phyloP scores from a whole-genome alignment of 441 rosid species.

The Syzygium malaccense region DNA sequence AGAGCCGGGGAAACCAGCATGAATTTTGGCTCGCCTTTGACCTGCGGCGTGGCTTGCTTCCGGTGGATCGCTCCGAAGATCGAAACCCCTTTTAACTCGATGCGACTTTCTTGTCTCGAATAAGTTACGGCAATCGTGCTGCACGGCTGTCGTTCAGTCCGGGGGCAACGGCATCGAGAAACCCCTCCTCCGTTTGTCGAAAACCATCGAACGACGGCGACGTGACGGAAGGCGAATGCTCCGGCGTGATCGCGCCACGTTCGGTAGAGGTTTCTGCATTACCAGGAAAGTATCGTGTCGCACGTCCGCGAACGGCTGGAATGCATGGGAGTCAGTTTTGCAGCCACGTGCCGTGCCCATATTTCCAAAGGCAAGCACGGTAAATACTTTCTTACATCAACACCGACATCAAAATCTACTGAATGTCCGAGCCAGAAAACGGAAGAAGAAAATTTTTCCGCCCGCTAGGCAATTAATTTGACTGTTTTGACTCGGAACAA shows the following conservation, averaged over 20 bases:
- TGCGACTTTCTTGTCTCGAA: not conserved
- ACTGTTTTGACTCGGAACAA: not conserved
- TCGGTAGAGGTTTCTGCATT: not conserved
- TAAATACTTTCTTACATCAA: not conserved
- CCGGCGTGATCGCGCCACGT: rapidly evolving
- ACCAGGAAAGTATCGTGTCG: rapidly evolving
- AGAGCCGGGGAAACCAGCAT: rapidly evolving
- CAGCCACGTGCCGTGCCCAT: too few species aligned
- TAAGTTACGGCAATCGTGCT: not conserved
- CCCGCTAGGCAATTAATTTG: not conserved
- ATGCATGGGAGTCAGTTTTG: not conserved
- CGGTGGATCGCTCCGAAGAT: not conserved
- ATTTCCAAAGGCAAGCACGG: too few species aligned
- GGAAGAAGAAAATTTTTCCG: not conserved
- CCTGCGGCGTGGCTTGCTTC: not conserved
- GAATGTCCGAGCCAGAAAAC: not conserved
- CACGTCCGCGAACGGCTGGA: not conserved
- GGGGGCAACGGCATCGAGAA: not conserved
- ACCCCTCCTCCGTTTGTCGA: not conserved
- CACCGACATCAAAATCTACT: not conserved
- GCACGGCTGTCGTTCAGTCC: not conserved
- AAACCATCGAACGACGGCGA: not conserved
- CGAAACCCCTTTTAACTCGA: too few species aligned
- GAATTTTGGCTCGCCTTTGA: not conserved
- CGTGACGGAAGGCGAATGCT: not conserved